Evolutionary conservation across 129 eudicot species (phyloP).

Genomic region (Oenanthe sinensis): DNA sequence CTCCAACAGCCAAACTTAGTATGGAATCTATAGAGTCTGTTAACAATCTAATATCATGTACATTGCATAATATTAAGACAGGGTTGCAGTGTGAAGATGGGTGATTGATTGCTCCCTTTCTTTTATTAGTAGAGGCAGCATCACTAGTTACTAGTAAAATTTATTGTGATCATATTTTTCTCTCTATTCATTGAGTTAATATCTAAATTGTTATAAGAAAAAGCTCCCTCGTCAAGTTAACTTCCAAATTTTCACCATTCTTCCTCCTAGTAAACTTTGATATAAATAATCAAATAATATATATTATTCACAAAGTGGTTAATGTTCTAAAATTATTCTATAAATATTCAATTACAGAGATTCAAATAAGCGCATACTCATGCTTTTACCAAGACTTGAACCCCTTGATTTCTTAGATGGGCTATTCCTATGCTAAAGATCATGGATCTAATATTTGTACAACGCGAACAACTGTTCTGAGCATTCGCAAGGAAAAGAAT

Average conservation of each 20-base stretch:
- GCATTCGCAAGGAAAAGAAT: too few relatives aligned
- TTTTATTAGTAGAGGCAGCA: background rate
- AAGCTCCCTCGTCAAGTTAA: background rate
- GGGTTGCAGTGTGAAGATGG: slow-evolving; percentile 80
- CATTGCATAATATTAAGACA: slow-evolving; percentile 60
- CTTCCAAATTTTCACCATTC: background rate
- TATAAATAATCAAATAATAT: too few relatives aligned
- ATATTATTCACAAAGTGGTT: too few relatives aligned
- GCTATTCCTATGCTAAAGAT: background rate
- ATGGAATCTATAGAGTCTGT: slow-evolving; percentile 76
- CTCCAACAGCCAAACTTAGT: slow-evolving; percentile 50
- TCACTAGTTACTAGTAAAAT: background rate
- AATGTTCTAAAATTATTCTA: too few relatives aligned
- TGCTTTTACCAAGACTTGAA: background rate
- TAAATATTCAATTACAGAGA: too few relatives aligned
- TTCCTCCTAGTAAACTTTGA: background rate
- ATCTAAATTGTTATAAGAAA: background rate
- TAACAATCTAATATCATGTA: slow-evolving; percentile 60
- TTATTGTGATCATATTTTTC: background rate
- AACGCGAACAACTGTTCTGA: background rate
- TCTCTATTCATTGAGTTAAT: background rate
- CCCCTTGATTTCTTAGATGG: background rate
- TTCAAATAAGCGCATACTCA: background rate
- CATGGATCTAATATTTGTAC: background rate
- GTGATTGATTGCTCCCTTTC: slow-evolving; percentile 16